These are phyloP conservation scores for Bipolaris gigantea DNA, from an alignment of 2,329 filamentous ascomycete species.

Conservation along the genomic window DNA sequence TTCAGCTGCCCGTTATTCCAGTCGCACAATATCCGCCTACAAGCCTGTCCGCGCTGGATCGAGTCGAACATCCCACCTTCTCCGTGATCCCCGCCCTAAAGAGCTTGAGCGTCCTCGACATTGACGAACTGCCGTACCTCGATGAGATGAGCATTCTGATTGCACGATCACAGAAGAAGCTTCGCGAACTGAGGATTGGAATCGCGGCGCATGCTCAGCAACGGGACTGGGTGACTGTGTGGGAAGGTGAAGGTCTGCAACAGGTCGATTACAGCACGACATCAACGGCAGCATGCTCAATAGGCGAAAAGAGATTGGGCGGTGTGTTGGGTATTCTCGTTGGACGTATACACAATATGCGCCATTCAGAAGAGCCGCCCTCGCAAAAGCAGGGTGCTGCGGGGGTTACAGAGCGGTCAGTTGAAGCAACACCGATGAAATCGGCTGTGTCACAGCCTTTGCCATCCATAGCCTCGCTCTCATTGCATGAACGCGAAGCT, in stretches of 20 bases:
- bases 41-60: conserved; percentile 45
- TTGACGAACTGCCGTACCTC: conserved; percentile 79
- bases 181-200: conserved; percentile 74
- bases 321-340: conserved; percentile 70
- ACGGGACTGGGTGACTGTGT: conserved; percentile 61
- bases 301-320: conserved; percentile 66
- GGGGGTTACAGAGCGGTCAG: conserved; percentile 19
- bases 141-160: conserved; percentile 81
- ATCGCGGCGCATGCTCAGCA: conserved; percentile 61
- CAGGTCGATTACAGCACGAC: conserved; percentile 64
- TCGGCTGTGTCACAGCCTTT: conserved; percentile 15
- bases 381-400: conserved; percentile 11
- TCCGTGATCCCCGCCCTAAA: conserved; percentile 75
- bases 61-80: conserved; percentile 77
- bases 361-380: conserved; percentile 38
- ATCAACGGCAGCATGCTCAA: conserved; percentile 54
- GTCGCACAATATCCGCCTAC: conserved; percentile 34
- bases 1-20: conserved; percentile 38
- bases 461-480: conserved; percentile 23
- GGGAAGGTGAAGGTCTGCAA: conserved; percentile 64
- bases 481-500: conserved; percentile 34
- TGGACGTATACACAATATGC: conserved; percentile 65
- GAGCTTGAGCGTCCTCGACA: conserved; percentile 75
- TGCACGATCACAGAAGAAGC: conserved; percentile 65
- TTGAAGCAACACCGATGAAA: conserved; percentile 25